Conservation (phyloP, 2,329 filamentous ascomycete genomes). For the Fusarium globosum region DNA sequence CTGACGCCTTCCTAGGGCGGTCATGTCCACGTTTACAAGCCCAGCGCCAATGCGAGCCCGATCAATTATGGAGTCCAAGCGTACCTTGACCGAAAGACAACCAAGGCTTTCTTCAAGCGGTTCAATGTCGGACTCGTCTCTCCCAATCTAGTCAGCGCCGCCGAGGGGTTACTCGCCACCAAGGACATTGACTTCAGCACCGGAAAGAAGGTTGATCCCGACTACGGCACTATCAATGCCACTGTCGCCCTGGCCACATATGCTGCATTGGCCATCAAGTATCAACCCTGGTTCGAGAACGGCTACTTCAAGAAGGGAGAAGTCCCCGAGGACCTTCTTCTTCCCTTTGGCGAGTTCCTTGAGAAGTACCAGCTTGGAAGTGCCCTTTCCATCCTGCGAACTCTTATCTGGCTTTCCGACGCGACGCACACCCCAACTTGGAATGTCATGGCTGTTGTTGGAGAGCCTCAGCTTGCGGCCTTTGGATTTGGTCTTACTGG, state of each 20-base stretch:
- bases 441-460: conserved; percentile 27
- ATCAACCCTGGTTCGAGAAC: conserved; percentile 31
- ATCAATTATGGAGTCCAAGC: conserved; percentile 34
- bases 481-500: conserved; percentile 8
- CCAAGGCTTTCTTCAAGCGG: conserved; percentile 22
- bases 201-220: conserved; percentile 6
- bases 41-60: not conserved
- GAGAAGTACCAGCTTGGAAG: conserved; percentile 6
- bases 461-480: conserved; percentile 20
- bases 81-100: conserved; percentile 19
- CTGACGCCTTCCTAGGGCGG: conserved; percentile 17
- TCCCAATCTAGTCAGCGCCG: not conserved
- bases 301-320: conserved; percentile 26
- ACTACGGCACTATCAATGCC: conserved; percentile 14
- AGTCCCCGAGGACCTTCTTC: conserved; percentile 10
- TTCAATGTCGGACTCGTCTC: conserved; percentile 26
- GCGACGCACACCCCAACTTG: conserved; percentile 16
- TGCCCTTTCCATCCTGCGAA: conserved; percentile 8
- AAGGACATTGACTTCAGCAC: conserved; percentile 24
- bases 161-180: not conserved
- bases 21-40: conserved; percentile 28
- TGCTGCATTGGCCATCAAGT: conserved; percentile 6
- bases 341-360: conserved; percentile 25
- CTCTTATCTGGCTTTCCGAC: conserved; percentile 21
- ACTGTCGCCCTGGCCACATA: not conserved